Percentiles rank a stretch among this genome's conserved stretches.
phyloP scores from a whole-genome alignment of 2,329 filamentous ascomycete species.

The Tolypocladium endophyticum region DNA sequence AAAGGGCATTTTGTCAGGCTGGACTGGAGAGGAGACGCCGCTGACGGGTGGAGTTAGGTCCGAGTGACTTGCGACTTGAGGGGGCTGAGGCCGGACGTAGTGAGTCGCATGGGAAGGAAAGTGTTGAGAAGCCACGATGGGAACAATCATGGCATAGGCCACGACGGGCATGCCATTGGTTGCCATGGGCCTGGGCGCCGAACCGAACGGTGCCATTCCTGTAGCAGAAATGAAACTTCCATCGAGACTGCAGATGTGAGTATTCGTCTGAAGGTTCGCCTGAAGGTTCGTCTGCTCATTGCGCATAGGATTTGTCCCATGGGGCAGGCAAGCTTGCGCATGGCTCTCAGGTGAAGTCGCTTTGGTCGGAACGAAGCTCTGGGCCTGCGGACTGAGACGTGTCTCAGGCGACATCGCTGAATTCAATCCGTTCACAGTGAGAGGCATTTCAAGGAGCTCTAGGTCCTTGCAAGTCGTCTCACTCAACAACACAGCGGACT shows the following conservation, averaged over 20 bases:
- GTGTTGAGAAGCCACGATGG: background rate
- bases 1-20: background rate
- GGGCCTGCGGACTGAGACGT: background rate
- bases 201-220: background rate
- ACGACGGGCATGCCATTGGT: background rate
- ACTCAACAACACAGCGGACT: background rate
- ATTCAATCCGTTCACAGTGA: background rate
- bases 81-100: background rate
- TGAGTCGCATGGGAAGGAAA: background rate
- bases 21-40: background rate
- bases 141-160: background rate
- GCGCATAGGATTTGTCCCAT: background rate
- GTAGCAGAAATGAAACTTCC: background rate
- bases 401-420: background rate
- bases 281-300: background rate
- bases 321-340: background rate
- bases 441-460: background rate
- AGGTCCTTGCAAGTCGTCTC: too few species aligned
- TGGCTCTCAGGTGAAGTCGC: background rate
- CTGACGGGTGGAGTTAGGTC: background rate
- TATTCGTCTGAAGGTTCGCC: background rate
- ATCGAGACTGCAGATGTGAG: background rate
- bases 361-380: background rate
- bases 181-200: background rate
- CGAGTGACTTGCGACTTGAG: background rate